These are phyloP conservation scores for Quercus lobata DNA, from an alignment of 331 rosid genomes.

Conservation along the genomic window DNA sequence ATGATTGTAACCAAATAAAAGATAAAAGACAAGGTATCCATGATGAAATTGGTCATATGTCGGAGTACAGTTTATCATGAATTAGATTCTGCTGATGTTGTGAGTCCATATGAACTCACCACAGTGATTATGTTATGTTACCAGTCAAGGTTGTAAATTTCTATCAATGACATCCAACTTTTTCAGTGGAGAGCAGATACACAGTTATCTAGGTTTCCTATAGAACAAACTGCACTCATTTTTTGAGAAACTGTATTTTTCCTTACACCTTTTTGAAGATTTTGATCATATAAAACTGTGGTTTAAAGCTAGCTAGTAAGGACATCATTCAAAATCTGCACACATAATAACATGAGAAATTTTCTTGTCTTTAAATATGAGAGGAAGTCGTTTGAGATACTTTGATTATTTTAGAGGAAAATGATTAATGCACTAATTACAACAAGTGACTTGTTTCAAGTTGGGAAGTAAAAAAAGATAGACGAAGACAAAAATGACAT, in stretches of 20 bases:
- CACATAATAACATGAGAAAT: no score
- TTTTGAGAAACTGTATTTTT: not conserved
- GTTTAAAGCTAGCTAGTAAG: not conserved
- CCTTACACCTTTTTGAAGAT: not conserved
- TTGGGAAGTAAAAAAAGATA: no score
- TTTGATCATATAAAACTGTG: not conserved
- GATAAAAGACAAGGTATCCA: slow-evolving; percentile 52
- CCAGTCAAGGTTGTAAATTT: not conserved
- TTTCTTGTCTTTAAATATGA: no score
- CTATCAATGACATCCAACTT: slow-evolving; percentile 24
- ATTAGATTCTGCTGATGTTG: not conserved
- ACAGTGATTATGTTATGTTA: slow-evolving; percentile 2
- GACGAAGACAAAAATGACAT: no score
- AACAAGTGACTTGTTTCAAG: no score
- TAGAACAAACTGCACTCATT: not conserved
- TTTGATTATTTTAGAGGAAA: no score
- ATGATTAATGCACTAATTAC: no score
- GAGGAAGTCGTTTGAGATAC: no score
- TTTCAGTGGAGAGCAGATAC: not conserved
- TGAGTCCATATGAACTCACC: slow-evolving; percentile 8
- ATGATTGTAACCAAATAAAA: slow-evolving; percentile 46
- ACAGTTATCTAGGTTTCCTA: not conserved
- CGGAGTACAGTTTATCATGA: slow-evolving; percentile 33
- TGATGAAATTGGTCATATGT: slow-evolving; percentile 51
- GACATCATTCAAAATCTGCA: not conserved